A percentile compares a stretch with the other conserved stretches of the same genome.
Conservation (phyloP, 164 flowering plant species). For the Protea cynaroides region DNA sequence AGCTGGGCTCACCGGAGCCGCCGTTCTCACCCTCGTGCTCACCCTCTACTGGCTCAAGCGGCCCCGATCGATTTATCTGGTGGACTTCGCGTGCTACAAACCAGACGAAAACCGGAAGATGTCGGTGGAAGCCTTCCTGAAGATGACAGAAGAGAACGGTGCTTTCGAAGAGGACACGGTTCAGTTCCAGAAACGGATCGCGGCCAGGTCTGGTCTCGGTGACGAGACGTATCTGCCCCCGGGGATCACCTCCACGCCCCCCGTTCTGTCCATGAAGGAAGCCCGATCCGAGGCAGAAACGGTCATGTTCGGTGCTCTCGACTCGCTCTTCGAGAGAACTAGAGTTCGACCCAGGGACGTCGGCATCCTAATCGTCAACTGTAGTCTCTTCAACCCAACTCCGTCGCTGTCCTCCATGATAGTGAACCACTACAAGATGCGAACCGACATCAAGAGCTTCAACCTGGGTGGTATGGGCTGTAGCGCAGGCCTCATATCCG, state of each 20-base stretch:
- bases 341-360: constrained; percentile 48
- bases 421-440: constrained; percentile 76
- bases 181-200: constrained; percentile 51
- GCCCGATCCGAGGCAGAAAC: constrained; percentile 74
- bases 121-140: constrained; percentile 46
- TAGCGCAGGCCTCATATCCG: constrained; percentile 76
- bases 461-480: constrained; percentile 96
- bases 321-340: constrained; percentile 57
- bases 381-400: constrained; percentile 81
- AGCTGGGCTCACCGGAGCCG: constrained; percentile 17
- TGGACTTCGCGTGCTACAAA: constrained; percentile 72
- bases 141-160: constrained; percentile 58
- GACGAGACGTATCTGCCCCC: constrained; percentile 71
- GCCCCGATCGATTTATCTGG: constrained; percentile 51
- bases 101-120: constrained; percentile 59
- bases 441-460: constrained; percentile 58
- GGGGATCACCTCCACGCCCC: constrained; percentile 64
- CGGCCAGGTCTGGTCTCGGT: constrained; percentile 67
- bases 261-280: constrained; percentile 47
- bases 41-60: constrained; percentile 45
- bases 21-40: constrained; percentile 21
- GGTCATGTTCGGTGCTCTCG: constrained; percentile 77
- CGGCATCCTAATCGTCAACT: constrained; percentile 68
- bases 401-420: constrained; percentile 88
- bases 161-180: constrained; percentile 47